Percentiles rank a stretch among this genome's conserved stretches.
These are phyloP conservation scores for Kwoniella newhampshirensis DNA, from an alignment of 768 basidiomycete genomes.

Conservation along the genomic window DNA sequence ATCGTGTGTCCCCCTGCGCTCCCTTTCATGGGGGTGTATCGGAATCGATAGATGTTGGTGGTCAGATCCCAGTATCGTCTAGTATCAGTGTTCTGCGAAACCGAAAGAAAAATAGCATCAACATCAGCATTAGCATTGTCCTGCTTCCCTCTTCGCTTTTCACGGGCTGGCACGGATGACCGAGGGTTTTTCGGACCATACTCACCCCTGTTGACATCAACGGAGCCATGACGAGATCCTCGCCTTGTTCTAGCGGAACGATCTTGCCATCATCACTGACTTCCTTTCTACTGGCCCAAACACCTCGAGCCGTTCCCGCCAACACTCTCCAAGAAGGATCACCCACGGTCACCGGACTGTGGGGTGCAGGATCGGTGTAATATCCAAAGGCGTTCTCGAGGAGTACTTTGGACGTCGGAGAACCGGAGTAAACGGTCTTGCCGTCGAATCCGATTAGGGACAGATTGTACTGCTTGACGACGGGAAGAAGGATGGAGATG, in stretches of 20 bases:
- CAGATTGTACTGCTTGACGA: conserved; percentile 40
- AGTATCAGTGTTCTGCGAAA: conserved; percentile 53
- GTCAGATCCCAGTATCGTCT: conserved; percentile 50
- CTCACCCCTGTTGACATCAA: conserved; percentile 28
- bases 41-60: conserved; percentile 50
- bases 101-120: background rate
- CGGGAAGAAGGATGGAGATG: conserved; percentile 29
- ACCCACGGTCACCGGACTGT: conserved; percentile 25
- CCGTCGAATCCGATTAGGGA: conserved; percentile 39
- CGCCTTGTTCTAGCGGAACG: conserved; percentile 22
- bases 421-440: conserved; percentile 17
- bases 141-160: background rate
- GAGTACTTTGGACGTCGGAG: conserved; percentile 13
- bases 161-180: background rate
- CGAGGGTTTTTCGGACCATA: background rate
- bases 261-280: conserved; percentile 27
- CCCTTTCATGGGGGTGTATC: conserved; percentile 46
- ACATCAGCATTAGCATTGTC: conserved; percentile 19
- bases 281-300: conserved; percentile 32
- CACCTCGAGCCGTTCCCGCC: conserved; percentile 40
- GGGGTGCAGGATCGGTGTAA: conserved; percentile 43
- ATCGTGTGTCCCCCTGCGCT: conserved; percentile 52
- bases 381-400: conserved; percentile 30
- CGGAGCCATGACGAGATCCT: conserved; percentile 31
- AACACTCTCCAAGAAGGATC: conserved; percentile 40